A percentile compares a stretch with the other conserved stretches of the same genome.
Conservation (phyloP, 2,329 filamentous ascomycete genomes). For the Pseudogymnoascus pannorum region DNA sequence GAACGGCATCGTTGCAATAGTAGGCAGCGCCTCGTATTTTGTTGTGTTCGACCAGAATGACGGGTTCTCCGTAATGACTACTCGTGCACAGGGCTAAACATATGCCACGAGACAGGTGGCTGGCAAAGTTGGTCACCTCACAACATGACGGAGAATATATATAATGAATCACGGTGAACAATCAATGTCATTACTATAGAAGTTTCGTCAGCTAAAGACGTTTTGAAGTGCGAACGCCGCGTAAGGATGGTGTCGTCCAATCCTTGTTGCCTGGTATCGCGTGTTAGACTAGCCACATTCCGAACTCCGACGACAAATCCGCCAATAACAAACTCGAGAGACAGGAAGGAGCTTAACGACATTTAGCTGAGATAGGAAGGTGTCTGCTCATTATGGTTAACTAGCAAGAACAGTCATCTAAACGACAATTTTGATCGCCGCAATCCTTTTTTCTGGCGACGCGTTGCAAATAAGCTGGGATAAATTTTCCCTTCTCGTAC, state of each 20-base stretch:
- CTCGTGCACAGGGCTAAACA: background rate
- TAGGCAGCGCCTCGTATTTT: background rate
- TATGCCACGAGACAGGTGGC: no score
- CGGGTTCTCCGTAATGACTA: background rate
- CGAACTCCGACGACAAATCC: background rate
- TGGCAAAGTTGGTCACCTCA: background rate
- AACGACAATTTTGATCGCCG: background rate
- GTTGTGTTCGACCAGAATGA: no score
- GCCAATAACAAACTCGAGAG: background rate
- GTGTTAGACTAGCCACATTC: background rate
- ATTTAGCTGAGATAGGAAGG: conserved; percentile 4
- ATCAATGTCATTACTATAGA: background rate
- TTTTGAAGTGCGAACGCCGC: background rate
- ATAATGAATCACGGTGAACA: background rate
- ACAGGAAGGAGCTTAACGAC: background rate
- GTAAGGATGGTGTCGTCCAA: background rate
- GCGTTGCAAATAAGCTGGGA: background rate
- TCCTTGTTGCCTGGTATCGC: background rate
- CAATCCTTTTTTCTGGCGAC: background rate
- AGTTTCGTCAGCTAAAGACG: background rate
- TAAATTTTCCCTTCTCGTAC: background rate
- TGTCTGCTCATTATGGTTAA: background rate
- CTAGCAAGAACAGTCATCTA: no score
- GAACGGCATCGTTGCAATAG: conserved; percentile 15
- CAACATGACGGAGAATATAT: background rate